phyloP scores from a whole-genome alignment of 495 filamentous ascomycete genomes.

The Penicillium pancosmium region DNA sequence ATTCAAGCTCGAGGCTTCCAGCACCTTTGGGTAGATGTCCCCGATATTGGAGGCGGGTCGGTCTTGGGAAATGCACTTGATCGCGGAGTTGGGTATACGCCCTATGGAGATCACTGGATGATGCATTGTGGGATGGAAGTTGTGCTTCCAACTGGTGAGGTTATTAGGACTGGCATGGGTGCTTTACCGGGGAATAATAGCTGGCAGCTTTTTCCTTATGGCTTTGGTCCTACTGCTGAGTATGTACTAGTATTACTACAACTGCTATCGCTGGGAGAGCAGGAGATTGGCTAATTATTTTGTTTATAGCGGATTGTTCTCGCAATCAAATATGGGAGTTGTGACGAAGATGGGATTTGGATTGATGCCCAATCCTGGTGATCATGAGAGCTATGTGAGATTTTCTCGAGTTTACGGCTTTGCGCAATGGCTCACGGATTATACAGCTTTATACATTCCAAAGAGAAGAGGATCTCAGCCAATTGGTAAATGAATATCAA shows the following conservation, averaged over 20 bases:
- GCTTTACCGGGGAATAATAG: conserved; percentile 17
- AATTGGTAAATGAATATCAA: conserved; percentile 21
- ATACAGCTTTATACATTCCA: conserved; percentile 53
- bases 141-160: conserved; percentile 36
- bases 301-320: conserved; percentile 42
- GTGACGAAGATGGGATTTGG: conserved; percentile 63
- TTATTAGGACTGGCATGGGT: conserved; percentile 54
- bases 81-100: conserved; percentile 41
- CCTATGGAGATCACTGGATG: conserved; percentile 20
- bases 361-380: conserved; percentile 54
- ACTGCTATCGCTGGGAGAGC: background rate
- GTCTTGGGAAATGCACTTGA: conserved; percentile 57
- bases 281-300: background rate
- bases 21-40: conserved; percentile 56
- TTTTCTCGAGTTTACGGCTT: background rate
- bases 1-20: conserved; percentile 49
- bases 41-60: conserved; percentile 60
- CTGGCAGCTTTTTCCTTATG: conserved; percentile 16
- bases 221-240: conserved; percentile 15
- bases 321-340: conserved; percentile 60
- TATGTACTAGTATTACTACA: background rate
- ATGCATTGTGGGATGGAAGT: conserved; percentile 23
- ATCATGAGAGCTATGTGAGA: conserved; percentile 16
- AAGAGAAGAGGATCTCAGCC: conserved; percentile 52
- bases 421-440: too few relatives aligned